These are phyloP conservation scores for Epichloe uncinata DNA, from an alignment of 2,329 filamentous ascomycete genomes.

Conservation along the genomic window DNA sequence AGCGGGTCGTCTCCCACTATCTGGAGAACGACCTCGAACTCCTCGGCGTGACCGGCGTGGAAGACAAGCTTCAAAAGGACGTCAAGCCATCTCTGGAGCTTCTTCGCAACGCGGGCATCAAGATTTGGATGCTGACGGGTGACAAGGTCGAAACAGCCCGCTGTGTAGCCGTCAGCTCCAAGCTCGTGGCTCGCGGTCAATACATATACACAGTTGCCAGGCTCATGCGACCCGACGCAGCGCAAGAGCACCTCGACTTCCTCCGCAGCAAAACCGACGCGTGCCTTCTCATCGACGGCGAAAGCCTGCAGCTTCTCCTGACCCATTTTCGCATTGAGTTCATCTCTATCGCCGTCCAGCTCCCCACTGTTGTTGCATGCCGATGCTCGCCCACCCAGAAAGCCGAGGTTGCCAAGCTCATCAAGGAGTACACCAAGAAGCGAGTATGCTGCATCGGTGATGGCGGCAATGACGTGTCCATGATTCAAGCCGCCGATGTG, in stretches of 20 bases:
- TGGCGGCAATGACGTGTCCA: slow-evolving; percentile 94
- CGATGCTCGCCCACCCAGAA: slow-evolving; percentile 96
- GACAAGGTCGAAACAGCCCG: slow-evolving; percentile 97
- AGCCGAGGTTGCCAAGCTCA: slow-evolving; percentile 81
- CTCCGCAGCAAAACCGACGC: slow-evolving; percentile 75
- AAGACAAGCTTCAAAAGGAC: slow-evolving; percentile 90
- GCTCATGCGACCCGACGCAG: slow-evolving; percentile 68
- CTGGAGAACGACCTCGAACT: slow-evolving; percentile 85
- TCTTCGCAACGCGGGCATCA: slow-evolving; percentile 90
- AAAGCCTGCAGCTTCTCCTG: slow-evolving; percentile 74
- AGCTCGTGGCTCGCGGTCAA: slow-evolving; percentile 84
- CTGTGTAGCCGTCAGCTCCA: slow-evolving; percentile 89
- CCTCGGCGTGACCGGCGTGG: slow-evolving; percentile 92
- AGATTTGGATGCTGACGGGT: slow-evolving; percentile 99
- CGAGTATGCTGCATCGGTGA: slow-evolving; percentile 96
- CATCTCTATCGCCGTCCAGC: slow-evolving; percentile 71
- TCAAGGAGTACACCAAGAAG: slow-evolving; percentile 84
- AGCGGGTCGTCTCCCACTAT: slow-evolving; percentile 62
- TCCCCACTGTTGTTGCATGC: slow-evolving; percentile 90
- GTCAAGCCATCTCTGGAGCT: slow-evolving; percentile 93
- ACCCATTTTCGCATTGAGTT: slow-evolving; percentile 74
- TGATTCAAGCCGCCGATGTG: slow-evolving; percentile 98
- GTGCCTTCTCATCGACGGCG: slow-evolving; percentile 87
- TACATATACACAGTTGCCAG: slow-evolving; percentile 90
- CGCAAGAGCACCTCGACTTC: slow-evolving; percentile 79